These are phyloP conservation scores for Candida bentonensis DNA, from an alignment of 805 yeast species.

Conservation along the genomic window DNA sequence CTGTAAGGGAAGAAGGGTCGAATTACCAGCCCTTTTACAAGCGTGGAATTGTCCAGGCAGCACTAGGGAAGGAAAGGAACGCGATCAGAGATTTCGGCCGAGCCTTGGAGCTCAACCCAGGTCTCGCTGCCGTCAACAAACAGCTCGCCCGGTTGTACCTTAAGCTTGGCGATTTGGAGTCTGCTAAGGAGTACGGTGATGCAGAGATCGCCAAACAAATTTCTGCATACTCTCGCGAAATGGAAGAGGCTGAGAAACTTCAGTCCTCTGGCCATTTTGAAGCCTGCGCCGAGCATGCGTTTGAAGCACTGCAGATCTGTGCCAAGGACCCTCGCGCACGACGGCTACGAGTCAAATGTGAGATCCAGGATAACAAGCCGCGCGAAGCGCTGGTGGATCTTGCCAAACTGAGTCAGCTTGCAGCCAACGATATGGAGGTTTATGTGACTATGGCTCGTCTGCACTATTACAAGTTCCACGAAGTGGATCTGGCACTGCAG, in stretches of 20 bases:
- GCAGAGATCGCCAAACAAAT: slow-evolving; percentile 1
- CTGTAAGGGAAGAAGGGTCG: slow-evolving; percentile 15
- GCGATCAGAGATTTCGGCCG: slow-evolving; percentile 24
- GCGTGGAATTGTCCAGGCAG: slow-evolving; percentile 24
- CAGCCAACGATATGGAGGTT: slow-evolving; percentile 14
- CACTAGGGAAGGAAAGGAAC: slow-evolving; percentile 19
- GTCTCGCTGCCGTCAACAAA: slow-evolving; percentile 22
- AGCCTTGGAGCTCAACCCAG: slow-evolving; percentile 21
- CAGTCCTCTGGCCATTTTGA: slow-evolving; percentile 9
- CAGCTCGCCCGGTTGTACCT: slow-evolving; percentile 21
- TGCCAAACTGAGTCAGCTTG: slow-evolving; percentile 12
- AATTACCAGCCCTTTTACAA: slow-evolving; percentile 21
- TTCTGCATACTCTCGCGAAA: slow-evolving; percentile 4
- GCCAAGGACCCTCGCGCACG: slow-evolving; percentile 16
- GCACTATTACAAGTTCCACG: slow-evolving; percentile 36
- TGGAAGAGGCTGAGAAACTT: slow-evolving; percentile 7
- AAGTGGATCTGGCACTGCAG: slow-evolving; percentile 37
- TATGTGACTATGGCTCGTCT: slow-evolving; percentile 21
- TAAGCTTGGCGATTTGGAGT: slow-evolving; percentile 17
- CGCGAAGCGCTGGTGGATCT: slow-evolving; percentile 24
- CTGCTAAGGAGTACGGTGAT: slow-evolving; percentile 6
- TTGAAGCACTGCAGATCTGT: slow-evolving; percentile 17
- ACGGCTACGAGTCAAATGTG: slow-evolving; percentile 20
- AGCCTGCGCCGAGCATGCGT: slow-evolving; percentile 14
- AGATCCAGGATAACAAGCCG: slow-evolving; percentile 16